These are phyloP conservation scores for Vaccinium macrocarpon DNA, from an alignment of 148 eudicot genomes.

Conservation along the genomic window DNA sequence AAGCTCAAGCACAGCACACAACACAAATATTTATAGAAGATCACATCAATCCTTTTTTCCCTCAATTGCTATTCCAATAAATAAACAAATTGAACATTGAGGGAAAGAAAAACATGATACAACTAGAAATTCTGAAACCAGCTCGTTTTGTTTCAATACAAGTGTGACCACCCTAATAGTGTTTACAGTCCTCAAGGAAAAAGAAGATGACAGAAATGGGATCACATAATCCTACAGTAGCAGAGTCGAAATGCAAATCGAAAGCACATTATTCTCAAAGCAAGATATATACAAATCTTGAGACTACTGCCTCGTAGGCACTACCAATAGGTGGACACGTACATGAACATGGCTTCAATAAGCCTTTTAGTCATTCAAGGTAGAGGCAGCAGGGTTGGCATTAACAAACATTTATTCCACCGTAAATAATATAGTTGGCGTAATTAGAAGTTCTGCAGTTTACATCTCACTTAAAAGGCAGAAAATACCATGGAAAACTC, in stretches of 20 bases:
- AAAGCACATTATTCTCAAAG: not conserved
- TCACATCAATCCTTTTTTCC: not conserved
- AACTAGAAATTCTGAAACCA: not conserved
- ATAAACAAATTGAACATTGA: not conserved
- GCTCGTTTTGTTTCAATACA: not conserved
- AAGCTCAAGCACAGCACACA: not conserved
- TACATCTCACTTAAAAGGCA: not conserved
- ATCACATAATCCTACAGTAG: not conserved
- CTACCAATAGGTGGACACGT: not conserved
- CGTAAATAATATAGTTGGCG: not conserved
- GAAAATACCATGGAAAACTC: conserved; percentile 7
- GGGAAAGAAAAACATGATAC: not conserved
- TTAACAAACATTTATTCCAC: not conserved
- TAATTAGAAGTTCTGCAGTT: not conserved
- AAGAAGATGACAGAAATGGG: not conserved
- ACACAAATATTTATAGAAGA: not conserved
- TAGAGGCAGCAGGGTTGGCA: not conserved
- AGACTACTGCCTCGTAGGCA: not conserved
- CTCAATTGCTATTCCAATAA: not conserved
- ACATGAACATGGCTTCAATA: not conserved
- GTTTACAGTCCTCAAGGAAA: not conserved
- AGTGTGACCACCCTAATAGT: not conserved
- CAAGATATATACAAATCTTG: not conserved
- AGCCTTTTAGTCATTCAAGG: not conserved
- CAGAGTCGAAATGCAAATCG: not conserved